Base-by-base conservation (phyloP, 129 eudicot species). In the Lactuca sativa region DNA sequence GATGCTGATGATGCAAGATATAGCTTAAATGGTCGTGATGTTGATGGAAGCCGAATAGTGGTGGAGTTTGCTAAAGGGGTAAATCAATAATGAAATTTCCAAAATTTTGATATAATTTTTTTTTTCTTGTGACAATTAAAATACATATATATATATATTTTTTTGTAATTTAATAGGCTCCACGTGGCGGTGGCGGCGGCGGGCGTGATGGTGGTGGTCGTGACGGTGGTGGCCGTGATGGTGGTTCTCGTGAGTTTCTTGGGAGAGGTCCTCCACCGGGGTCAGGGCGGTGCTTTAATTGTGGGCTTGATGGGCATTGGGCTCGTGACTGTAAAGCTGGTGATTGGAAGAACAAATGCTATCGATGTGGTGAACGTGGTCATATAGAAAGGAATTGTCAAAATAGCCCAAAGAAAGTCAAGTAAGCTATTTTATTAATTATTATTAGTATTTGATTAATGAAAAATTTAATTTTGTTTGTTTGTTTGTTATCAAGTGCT, bases 221-320 rank as follows among this genome's bases (percentile, higher is more conserved):
- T 1, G 64, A 71, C n/a, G 75, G 36, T 0, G 47, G 61, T 1
- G 52, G 37, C 0, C 8, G 68, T 16, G 60, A 38, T 32, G 91
- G 95, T 1, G 96, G 87, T 6, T 89, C 92, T 48, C 96, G 96
- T 60, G 96, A 90, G 18, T 78, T 65, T 65, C 85, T 82, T 38
- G 96, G 96, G 47, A 78, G 95, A 67, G 97, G 97, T 4, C 97
- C 97, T 43, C 85, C 95, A 33, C 97, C 97, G n/a, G 97, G 97
- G 52, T 73, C 97, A 36, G 97, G 95, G 12, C 90, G 97, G 34
- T 90, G 97, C 81, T 90, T 90, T 73, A 90, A 90, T 68, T 90
- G 97, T 85, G 97, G 97, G 51, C 78, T 90, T 68, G 97, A 90
- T 78, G 97, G 97, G 30, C 97, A 90, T 34, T 90, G 97, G 97